Conservation (phyloP, 768 basidiomycete genomes). For the Boletus barrowsii region DNA sequence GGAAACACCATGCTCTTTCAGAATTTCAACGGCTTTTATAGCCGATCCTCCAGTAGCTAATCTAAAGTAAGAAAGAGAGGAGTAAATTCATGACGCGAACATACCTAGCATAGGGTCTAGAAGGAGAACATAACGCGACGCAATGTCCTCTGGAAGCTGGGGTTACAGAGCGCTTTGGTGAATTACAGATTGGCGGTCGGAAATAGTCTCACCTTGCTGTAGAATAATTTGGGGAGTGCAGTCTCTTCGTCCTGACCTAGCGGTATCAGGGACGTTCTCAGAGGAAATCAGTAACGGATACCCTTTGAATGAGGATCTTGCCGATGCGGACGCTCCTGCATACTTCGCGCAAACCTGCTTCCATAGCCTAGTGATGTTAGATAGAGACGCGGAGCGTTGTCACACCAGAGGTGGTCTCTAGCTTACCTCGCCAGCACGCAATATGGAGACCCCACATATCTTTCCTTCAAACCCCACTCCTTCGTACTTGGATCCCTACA, state of each 20-base stretch:
- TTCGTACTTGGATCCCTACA: conserved; percentile 74
- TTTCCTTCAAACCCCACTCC: conserved; percentile 96
- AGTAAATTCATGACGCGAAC: conserved; percentile 17
- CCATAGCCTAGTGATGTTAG: conserved; percentile 83
- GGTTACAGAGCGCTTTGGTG: not conserved
- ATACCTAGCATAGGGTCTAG: conserved; percentile 96
- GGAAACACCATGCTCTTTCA: conserved; percentile 87
- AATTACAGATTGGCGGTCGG: not conserved
- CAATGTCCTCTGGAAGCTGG: conserved; percentile 91
- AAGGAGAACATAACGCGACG: conserved; percentile 85
- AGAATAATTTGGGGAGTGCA: conserved; percentile 87
- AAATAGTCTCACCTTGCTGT: conserved; percentile 58
- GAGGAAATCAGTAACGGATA: conserved; percentile 33
- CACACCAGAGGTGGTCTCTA: not conserved
- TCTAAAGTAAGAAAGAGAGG: not conserved
- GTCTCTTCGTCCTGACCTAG: conserved; percentile 86
- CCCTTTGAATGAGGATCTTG: conserved; percentile 96
- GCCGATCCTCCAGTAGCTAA: conserved; percentile 94
- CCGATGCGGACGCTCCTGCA: conserved; percentile 93
- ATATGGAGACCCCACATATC: conserved; percentile 94
- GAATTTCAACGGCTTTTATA: conserved; percentile 94
- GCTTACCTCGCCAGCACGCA: conserved; percentile 86
- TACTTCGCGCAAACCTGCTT: conserved; percentile 92
- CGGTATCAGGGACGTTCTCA: not conserved
- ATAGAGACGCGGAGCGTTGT: not conserved